Conservation (phyloP, 352 stramenopile species). For the Pythium insidiosum region DNA sequence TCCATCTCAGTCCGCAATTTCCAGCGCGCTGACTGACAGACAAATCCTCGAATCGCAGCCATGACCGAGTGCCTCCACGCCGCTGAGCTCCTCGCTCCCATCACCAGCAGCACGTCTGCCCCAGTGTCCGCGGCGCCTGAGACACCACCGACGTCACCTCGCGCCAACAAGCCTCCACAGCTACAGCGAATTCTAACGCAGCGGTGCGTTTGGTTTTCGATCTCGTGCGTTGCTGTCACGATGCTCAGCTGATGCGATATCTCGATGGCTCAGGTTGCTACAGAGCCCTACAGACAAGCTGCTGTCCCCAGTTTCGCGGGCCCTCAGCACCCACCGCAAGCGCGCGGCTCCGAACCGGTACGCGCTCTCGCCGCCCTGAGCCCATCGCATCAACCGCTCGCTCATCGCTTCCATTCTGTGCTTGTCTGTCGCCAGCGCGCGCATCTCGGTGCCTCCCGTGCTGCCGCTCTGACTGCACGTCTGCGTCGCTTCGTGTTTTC, state of each 20-base stretch:
- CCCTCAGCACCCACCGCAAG: slow-evolving; percentile 26
- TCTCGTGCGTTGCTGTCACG: too few species aligned
- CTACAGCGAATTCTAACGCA: too few species aligned
- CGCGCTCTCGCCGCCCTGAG: not conserved
- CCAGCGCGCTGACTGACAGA: not conserved
- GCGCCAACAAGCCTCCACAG: too few species aligned
- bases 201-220: too few species aligned
- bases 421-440: not conserved
- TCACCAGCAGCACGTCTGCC: not conserved
- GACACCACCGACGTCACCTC: slow-evolving; percentile 6
- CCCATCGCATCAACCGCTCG: not conserved
- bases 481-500: not conserved
- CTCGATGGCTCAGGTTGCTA: slow-evolving; percentile 23
- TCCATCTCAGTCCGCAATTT: slow-evolving; percentile 7
- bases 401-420: not conserved
- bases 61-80: slow-evolving; percentile 7
- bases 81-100: not conserved
- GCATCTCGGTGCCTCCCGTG: not conserved
- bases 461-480: not conserved
- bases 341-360: slow-evolving; percentile 8
- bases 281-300: slow-evolving; percentile 60
- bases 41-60: not conserved
- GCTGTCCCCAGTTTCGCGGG: slow-evolving; percentile 49
- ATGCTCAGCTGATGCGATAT: not conserved
- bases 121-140: slow-evolving; percentile 1